phyloP scores from a whole-genome alignment of 1,284 basidiomycete genomes.

The Ceratobasidium sp. region DNA sequence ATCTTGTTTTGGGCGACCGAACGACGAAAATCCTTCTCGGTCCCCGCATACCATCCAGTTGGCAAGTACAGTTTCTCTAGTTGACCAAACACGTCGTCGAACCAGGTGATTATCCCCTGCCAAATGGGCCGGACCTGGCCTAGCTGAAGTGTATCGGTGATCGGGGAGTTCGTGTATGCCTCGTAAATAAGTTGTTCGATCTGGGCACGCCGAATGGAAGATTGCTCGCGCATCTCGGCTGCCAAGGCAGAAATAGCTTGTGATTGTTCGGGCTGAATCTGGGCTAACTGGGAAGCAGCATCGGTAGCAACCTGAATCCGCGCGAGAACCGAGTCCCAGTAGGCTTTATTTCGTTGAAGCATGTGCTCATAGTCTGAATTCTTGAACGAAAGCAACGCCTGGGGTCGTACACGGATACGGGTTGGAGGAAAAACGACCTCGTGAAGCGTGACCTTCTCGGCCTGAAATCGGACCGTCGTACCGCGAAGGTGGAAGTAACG shows the following conservation, averaged over 20 bases:
- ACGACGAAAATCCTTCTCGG: conserved; percentile 47
- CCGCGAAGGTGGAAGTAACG: conserved; percentile 87
- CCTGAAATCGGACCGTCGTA: conserved; percentile 90
- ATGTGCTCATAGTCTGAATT: conserved; percentile 86
- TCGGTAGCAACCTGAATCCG: conserved; percentile 54
- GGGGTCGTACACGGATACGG: conserved; percentile 81
- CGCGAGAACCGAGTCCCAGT: conserved; percentile 60
- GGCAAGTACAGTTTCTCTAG: conserved; percentile 57
- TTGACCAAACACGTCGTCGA: conserved; percentile 87
- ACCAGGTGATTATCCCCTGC: conserved; percentile 95
- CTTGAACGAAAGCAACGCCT: conserved; percentile 86
- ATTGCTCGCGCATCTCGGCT: conserved; percentile 65
- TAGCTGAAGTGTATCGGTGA: conserved; percentile 86
- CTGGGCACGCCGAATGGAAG: conserved; percentile 76
- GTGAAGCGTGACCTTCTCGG: conserved; percentile 81
- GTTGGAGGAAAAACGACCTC: conserved; percentile 92
- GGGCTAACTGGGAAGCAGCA: conserved; percentile 18
- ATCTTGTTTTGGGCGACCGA: conserved; percentile 33
- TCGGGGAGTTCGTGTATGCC: conserved; percentile 79
- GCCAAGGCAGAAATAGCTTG: conserved; percentile 54
- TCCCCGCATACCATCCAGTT: conserved; percentile 48
- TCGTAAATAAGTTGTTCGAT: conserved; percentile 77
- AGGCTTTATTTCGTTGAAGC: conserved; percentile 69
- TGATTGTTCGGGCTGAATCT: conserved; percentile 43
- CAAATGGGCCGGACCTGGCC: conserved; percentile 87